Evolutionary conservation across 2,329 filamentous ascomycete genomes (phyloP).

Genomic region (Arthrobotrys iridis): DNA sequence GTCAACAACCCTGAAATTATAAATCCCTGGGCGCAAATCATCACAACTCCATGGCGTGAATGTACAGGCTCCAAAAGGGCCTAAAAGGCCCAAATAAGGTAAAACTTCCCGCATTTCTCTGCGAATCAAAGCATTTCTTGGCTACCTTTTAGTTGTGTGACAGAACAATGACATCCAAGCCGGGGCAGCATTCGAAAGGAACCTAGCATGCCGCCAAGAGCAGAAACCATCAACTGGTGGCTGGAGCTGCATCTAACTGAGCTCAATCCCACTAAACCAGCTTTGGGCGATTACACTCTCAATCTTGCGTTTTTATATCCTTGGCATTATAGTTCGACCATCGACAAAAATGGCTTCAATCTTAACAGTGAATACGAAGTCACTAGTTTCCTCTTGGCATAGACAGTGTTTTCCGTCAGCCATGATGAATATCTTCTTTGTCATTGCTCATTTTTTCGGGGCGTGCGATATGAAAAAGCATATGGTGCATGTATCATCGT

Average conservation of each 20-base stretch:
- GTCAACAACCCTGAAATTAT: slow-evolving; percentile 29
- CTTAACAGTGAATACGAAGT: slow-evolving; percentile 32
- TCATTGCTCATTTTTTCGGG: background rate
- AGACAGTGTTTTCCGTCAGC: slow-evolving; percentile 30
- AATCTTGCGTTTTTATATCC: slow-evolving; percentile 40
- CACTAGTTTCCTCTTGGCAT: slow-evolving; percentile 36
- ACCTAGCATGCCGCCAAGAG: slow-evolving; percentile 4
- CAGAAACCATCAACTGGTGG: background rate
- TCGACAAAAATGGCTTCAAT: slow-evolving; percentile 40
- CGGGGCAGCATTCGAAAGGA: slow-evolving; percentile 12
- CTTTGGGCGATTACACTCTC: slow-evolving; percentile 17
- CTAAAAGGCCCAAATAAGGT: slow-evolving; percentile 24
- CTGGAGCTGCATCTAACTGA: background rate
- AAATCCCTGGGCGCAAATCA: background rate
- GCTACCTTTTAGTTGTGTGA: slow-evolving; percentile 33
- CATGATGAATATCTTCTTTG: background rate
- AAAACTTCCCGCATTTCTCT: slow-evolving; percentile 10
- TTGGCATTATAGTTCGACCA: slow-evolving; percentile 47
- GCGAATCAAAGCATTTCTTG: slow-evolving; percentile 12
- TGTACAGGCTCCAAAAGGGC: background rate
- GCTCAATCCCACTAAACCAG: background rate
- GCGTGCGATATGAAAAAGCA: background rate
- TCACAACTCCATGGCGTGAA: slow-evolving; percentile 15
- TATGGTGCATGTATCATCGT: background rate
- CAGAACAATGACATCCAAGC: slow-evolving; percentile 28